These are phyloP conservation scores for Termitomyces sp. DNA, from an alignment of 768 basidiomycete genomes.

Conservation along the genomic window DNA sequence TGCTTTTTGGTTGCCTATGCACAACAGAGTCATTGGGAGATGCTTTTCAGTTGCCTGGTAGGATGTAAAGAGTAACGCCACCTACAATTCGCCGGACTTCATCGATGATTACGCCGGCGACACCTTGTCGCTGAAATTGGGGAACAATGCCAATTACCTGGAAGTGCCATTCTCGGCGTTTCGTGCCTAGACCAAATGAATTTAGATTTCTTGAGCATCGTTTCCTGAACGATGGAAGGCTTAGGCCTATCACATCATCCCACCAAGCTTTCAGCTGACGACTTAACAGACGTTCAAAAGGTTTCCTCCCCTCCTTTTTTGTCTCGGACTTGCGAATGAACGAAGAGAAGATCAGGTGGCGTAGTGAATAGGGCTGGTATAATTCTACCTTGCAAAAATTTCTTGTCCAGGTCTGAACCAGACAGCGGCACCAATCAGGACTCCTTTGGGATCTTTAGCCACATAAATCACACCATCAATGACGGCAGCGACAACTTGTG, in stretches of 20 bases:
- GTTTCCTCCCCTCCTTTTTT: conserved; percentile 7
- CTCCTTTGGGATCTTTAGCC: conserved; percentile 11
- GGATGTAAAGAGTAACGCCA: too few species aligned
- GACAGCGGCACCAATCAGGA: conserved; percentile 12
- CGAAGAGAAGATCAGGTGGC: neutral
- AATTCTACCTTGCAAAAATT: conserved; percentile 10
- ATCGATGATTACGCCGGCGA: too few species aligned
- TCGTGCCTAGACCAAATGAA: too few species aligned
- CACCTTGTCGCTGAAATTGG: too few species aligned
- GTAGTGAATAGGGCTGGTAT: neutral
- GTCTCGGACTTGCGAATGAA: neutral
- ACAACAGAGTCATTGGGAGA: too few species aligned
- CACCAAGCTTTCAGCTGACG: conserved; percentile 9
- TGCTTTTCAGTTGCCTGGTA: too few species aligned
- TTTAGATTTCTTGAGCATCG: too few species aligned
- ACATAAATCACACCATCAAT: conserved; percentile 17
- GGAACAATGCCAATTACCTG: too few species aligned
- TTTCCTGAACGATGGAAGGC: neutral
- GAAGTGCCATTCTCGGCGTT: too few species aligned
- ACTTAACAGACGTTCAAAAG: conserved; percentile 7
- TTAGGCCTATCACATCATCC: conserved; percentile 5
- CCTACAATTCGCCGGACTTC: too few species aligned
- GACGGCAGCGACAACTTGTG: conserved; percentile 10
- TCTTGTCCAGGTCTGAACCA: conserved; percentile 20
- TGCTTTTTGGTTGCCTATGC: too few species aligned